These are phyloP conservation scores for Davidsoniella australis DNA, from an alignment of 2,329 filamentous ascomycete species.

Conservation along the genomic window DNA sequence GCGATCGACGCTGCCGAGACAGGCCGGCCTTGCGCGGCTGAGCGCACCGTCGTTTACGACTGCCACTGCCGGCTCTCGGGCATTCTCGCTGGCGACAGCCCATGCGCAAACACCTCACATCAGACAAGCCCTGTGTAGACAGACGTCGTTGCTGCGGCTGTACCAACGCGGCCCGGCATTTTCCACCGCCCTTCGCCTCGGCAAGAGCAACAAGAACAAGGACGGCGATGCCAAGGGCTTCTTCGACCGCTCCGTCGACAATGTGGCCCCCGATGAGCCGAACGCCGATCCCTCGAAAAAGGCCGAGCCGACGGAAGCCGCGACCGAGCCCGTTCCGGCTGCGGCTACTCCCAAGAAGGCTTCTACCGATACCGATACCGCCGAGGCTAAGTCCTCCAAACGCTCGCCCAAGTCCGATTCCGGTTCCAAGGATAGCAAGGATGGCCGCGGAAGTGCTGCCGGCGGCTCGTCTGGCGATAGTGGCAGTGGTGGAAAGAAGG, in stretches of 20 bases:
- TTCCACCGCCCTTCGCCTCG: conserved; percentile 7
- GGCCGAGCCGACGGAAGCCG: conserved; percentile 1
- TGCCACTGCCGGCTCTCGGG: conserved; percentile 1
- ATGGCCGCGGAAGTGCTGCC: conserved; percentile 42
- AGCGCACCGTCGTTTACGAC: not conserved
- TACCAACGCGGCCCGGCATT: conserved; percentile 8
- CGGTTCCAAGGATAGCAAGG: conserved; percentile 21
- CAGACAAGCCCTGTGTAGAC: conserved; percentile 3
- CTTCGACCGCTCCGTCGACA: conserved; percentile 32
- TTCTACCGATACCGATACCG: not conserved
- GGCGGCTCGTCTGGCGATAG: conserved; percentile 26
- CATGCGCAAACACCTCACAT: conserved; percentile 8
- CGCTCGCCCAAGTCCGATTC: not conserved
- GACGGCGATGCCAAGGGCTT: conserved; percentile 24
- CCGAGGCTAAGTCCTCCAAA: not conserved
- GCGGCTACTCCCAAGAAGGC: not conserved
- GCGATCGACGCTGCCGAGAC: conserved; percentile 8
- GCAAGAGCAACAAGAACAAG: conserved; percentile 20
- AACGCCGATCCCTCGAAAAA: conserved; percentile 19
- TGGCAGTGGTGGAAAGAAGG: conserved; percentile 16
- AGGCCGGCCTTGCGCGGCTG: conserved; percentile 7
- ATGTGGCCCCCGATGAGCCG: conserved; percentile 34
- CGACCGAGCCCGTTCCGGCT: not conserved
- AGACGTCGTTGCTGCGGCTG: conserved; percentile 8
- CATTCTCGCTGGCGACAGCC: conserved; percentile 6